Conservation (phyloP, 2,329 filamentous ascomycete genomes). For the Chaetomiaceae sp. region DNA sequence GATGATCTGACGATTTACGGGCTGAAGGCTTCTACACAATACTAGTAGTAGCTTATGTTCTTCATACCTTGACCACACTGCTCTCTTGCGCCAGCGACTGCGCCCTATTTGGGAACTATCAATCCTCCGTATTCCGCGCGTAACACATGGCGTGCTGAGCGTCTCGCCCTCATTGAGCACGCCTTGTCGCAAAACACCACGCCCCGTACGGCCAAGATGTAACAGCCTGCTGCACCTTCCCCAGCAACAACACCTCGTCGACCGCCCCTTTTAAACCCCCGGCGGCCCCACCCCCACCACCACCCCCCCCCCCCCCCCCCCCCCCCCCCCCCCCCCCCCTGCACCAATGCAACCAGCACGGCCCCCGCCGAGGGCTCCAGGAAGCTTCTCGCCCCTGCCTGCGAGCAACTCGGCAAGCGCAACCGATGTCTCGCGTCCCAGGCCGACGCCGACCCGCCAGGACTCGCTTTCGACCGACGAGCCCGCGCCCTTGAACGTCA, state of each 20-base stretch:
- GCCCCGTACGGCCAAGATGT: not conserved
- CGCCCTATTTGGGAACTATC: too few relatives aligned
- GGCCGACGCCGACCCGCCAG: conserved; percentile 37
- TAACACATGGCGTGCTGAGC: too few relatives aligned
- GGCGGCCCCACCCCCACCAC: conserved; percentile 40
- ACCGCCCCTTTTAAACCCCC: conserved; percentile 5
- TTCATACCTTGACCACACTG: too few relatives aligned
- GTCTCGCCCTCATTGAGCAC: too few relatives aligned
- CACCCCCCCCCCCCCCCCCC: conserved; percentile 36
- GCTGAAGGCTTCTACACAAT: too few relatives aligned
- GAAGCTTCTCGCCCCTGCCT: conserved; percentile 51
- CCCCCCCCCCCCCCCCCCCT: not conserved
- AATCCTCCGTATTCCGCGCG: too few relatives aligned
- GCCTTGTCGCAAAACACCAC: not conserved
- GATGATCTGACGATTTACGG: too few relatives aligned
- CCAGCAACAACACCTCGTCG: not conserved
- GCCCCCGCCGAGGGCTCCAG: conserved; percentile 43
- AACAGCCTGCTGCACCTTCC: not conserved
- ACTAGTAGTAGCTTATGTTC: too few relatives aligned
- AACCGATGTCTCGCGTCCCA: conserved; percentile 29
- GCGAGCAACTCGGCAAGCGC: conserved; percentile 24
- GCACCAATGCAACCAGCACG: conserved; percentile 43
- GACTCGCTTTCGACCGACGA: conserved; percentile 44
- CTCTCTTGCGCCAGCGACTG: too few relatives aligned
- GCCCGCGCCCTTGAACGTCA: conserved; percentile 36